Evolutionary conservation across 2,329 filamentous ascomycete genomes (phyloP).

Genomic region (Torrubiella hemipterigena): DNA sequence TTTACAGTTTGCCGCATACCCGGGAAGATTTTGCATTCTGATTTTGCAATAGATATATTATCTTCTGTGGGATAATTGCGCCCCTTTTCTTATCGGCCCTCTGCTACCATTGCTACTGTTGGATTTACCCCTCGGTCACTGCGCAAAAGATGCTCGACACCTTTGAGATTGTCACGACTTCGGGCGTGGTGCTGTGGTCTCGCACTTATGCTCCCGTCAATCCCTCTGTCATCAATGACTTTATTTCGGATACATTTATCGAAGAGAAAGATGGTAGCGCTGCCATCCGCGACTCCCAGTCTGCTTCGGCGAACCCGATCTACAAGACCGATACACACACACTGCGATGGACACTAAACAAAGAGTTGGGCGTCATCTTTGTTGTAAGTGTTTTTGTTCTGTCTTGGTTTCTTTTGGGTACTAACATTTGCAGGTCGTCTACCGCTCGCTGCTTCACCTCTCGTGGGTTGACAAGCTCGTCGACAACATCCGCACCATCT

Average conservation of each 20-base stretch:
- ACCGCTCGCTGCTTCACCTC: slow-evolving; percentile 86
- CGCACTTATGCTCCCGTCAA: slow-evolving; percentile 71
- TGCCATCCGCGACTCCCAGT: slow-evolving; percentile 45
- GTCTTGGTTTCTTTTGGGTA: slow-evolving; percentile 10
- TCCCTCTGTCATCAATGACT: slow-evolving; percentile 76
- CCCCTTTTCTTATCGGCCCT: slow-evolving; percentile 3
- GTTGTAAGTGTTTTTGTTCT: slow-evolving; percentile 44
- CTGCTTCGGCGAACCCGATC: slow-evolving; percentile 52
- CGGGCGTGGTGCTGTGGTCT: slow-evolving; percentile 94
- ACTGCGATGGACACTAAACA: slow-evolving; percentile 83
- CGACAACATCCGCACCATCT: slow-evolving; percentile 87
- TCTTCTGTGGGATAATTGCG: too few species aligned
- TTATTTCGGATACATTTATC: slow-evolving; percentile 95
- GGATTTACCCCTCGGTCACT: slow-evolving; percentile 4
- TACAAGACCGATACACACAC: slow-evolving; percentile 93
- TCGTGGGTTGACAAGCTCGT: slow-evolving; percentile 96
- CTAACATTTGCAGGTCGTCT: slow-evolving; percentile 59
- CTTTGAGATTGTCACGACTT: slow-evolving; percentile 93
- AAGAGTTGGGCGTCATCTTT: slow-evolving; percentile 90
- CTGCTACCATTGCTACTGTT: slow-evolving; percentile 5
- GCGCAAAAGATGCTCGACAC: slow-evolving; percentile 69
- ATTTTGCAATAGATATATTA: too few species aligned
- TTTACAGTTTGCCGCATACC: too few species aligned
- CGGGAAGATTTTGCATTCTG: not conserved
- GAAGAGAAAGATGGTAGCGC: slow-evolving; percentile 69